phyloP scores from a whole-genome alignment of 2,329 filamentous ascomycete genomes.

The Mollisia scopiformis region DNA sequence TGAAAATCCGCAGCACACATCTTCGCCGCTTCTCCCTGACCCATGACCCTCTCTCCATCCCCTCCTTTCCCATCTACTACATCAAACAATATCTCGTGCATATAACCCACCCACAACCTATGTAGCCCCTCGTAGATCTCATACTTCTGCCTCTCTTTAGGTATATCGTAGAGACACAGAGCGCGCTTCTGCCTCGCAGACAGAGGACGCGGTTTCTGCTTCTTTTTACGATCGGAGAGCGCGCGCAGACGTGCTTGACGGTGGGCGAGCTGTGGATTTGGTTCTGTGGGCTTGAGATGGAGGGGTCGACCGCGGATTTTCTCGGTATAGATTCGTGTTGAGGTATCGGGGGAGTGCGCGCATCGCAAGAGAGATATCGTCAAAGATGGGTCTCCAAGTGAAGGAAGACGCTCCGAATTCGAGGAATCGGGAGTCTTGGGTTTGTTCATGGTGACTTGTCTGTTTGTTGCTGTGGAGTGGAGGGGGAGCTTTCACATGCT shows the following conservation, averaged over 20 bases:
- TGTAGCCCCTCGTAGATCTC: slow-evolving; percentile 78
- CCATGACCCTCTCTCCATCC: slow-evolving; percentile 16
- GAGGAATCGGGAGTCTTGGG: not conserved
- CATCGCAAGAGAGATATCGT: slow-evolving; percentile 71
- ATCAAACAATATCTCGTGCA: slow-evolving; percentile 72
- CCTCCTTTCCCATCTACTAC: slow-evolving; percentile 1
- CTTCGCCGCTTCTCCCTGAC: slow-evolving; percentile 63
- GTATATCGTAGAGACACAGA: slow-evolving; percentile 75
- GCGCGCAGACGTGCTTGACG: slow-evolving; percentile 35
- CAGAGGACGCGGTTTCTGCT: slow-evolving; percentile 65
- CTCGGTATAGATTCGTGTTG: slow-evolving; percentile 74
- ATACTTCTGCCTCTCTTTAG: slow-evolving; percentile 70
- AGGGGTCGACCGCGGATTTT: slow-evolving; percentile 80
- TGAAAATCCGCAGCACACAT: slow-evolving; percentile 88
- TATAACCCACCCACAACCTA: slow-evolving; percentile 81
- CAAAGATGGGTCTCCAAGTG: slow-evolving; percentile 13
- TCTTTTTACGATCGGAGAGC: slow-evolving; percentile 45
- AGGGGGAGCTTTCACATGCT: slow-evolving; percentile 22
- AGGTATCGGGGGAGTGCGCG: slow-evolving; percentile 76
- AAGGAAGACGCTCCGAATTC: not conserved
- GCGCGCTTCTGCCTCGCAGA: slow-evolving; percentile 78
- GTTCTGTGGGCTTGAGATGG: slow-evolving; percentile 17
- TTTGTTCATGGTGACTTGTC: not conserved
- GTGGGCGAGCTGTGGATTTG: slow-evolving; percentile 58
- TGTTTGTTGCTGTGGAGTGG: not conserved